Conservation (phyloP, 768 basidiomycete species). For the Russula earlei region DNA sequence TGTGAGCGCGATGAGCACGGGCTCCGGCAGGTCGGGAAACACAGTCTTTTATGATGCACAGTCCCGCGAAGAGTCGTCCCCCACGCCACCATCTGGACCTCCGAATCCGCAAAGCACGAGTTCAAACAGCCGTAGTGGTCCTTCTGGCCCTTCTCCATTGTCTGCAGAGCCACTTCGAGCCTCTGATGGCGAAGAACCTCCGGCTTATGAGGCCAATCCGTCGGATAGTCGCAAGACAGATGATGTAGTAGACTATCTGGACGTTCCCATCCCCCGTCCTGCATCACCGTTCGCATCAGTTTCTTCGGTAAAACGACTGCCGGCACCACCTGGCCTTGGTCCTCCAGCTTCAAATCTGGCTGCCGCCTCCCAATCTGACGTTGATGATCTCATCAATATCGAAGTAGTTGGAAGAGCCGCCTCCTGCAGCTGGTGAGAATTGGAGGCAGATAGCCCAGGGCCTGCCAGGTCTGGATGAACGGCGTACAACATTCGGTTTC, state of each 20-base stretch:
- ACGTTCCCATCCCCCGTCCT: slow-evolving; percentile 50
- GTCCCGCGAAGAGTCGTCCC: slow-evolving; percentile 38
- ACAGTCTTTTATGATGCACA: slow-evolving; percentile 57
- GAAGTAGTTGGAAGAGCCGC: slow-evolving; percentile 63
- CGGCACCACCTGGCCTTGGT: slow-evolving; percentile 33
- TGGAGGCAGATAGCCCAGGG: slow-evolving; percentile 50
- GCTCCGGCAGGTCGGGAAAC: slow-evolving; percentile 32
- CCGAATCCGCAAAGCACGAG: slow-evolving; percentile 24
- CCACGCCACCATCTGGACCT: slow-evolving; percentile 30
- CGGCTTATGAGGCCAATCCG: slow-evolving; percentile 6
- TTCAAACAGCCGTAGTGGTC: neutral
- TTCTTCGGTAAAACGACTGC: slow-evolving; percentile 24
- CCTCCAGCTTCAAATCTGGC: slow-evolving; percentile 26
- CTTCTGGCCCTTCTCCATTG: slow-evolving; percentile 5
- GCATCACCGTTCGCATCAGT: slow-evolving; percentile 40
- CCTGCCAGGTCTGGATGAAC: slow-evolving; percentile 25
- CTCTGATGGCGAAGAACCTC: neutral
- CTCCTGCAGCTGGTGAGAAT: slow-evolving; percentile 48
- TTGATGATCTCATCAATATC: slow-evolving; percentile 31
- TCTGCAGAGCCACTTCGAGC: slow-evolving; percentile 15
- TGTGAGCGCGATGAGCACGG: slow-evolving; percentile 43
- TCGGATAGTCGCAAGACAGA: slow-evolving; percentile 4
- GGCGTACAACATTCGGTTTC: slow-evolving; percentile 52
- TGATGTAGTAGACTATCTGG: slow-evolving; percentile 38
- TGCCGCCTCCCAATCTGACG: slow-evolving; percentile 2